Base-by-base conservation (phyloP, 495 filamentous ascomycete genomes). In the Penicillium parvum region DNA sequence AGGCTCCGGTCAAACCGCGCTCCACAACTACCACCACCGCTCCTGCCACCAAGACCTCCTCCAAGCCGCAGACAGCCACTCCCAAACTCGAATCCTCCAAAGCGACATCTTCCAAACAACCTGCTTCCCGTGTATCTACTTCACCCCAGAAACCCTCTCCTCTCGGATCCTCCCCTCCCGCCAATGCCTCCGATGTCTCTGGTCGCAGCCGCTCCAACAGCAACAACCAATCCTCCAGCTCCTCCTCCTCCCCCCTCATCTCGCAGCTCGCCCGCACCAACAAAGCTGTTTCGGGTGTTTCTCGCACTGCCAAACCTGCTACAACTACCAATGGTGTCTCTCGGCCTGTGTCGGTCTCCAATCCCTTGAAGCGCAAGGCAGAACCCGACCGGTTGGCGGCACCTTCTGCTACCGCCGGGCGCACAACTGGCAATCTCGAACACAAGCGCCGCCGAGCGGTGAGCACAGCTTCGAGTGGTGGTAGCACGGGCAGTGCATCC, bases 81-180 rank as follows among this genome's bases (percentile, higher is more conserved):
- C 57, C 47, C 38, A 57, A 60, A 32, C 35, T 60, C 8, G 57
- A 50, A 32, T 45, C 50, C 8, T 36, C 40, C 29, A 66, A 65
- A 30, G 12, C 27, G 36, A 47, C 63, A 5, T 50, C 62, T 11
- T 63, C 63, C 17, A 74, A 74, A 47, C 47, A 58, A 20, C 59
- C 60, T 9, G 53, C 68, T 18, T 61, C 72, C 8, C 70, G 73
- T 25, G 33, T 50, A 19, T 57, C 69, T 8, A 77, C 68, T 6
- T 85, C 82, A 3, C 81, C 82, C 1, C 71, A 75, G 43, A 90
- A 89, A 49, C 85, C 84, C 0, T 88, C 85, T 4, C 83, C 84
- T 3, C 73, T 88, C 26, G 83, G 79, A 17, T 80, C 82, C 3
- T 88, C 85, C n/a, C 84, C 84, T 15, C 84, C 84, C 2, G 79